These are phyloP conservation scores for Cladosporium sp. DNA, from an alignment of 2,329 filamentous ascomycete species.

Conservation along the genomic window DNA sequence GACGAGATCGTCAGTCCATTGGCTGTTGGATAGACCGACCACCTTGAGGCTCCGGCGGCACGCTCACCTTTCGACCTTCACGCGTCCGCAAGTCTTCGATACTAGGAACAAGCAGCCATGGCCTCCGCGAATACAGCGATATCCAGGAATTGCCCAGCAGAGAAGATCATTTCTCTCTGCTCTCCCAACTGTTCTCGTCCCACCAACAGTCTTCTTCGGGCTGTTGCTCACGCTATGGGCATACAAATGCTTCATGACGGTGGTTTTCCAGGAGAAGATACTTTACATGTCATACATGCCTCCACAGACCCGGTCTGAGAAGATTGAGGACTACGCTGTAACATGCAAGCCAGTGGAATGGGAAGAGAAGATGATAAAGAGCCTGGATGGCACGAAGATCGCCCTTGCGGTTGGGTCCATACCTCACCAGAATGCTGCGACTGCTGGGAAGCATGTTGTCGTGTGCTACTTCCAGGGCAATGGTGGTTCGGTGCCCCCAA, in stretches of 20 bases:
- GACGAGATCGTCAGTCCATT: background rate
- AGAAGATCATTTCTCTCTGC: conserved; percentile 22
- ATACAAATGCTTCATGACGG: conserved; percentile 66
- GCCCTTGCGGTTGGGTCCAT: conserved; percentile 52
- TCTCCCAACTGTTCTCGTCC: conserved; percentile 51
- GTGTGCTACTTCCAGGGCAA: conserved; percentile 51
- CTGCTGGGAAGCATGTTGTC: conserved; percentile 29
- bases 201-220: conserved; percentile 63
- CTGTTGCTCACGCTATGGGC: conserved; percentile 62
- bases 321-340: conserved; percentile 58
- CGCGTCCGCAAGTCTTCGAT: too few relatives aligned
- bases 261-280: conserved; percentile 75
- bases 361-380: conserved; percentile 58
- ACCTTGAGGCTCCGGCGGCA: too few relatives aligned
- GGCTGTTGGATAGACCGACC: too few relatives aligned
- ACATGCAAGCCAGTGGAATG: conserved; percentile 62
- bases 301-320: conserved; percentile 64
- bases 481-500: conserved; percentile 42
- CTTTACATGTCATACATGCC: conserved; percentile 77
- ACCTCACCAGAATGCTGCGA: background rate
- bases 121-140: too few relatives aligned
- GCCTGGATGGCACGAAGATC: conserved; percentile 62
- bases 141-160: too few relatives aligned
- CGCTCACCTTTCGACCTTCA: too few relatives aligned
- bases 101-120: too few relatives aligned